phyloP scores from a whole-genome alignment of 2,329 filamentous ascomycete genomes.

The Trichophaea hybrida region DNA sequence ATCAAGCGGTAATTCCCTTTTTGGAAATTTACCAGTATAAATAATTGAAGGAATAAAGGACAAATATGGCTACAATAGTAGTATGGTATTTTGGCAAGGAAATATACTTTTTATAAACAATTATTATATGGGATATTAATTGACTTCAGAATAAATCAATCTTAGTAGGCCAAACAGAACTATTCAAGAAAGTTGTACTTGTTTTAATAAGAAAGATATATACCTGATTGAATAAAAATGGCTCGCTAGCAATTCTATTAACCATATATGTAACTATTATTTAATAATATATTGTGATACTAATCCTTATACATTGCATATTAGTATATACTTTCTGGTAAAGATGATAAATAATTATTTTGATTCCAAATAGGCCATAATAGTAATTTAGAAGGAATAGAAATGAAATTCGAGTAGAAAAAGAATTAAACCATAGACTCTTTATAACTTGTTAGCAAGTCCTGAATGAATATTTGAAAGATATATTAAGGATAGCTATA shows the following conservation, averaged over 20 bases:
- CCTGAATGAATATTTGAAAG: too few species aligned
- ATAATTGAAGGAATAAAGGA: background rate
- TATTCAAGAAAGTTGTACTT: constrained; percentile 4
- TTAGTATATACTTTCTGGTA: too few species aligned
- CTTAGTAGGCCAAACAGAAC: background rate
- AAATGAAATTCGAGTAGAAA: too few species aligned
- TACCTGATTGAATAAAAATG: constrained; percentile 2
- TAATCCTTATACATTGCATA: too few species aligned
- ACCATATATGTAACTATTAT: too few species aligned
- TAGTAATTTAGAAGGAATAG: too few species aligned
- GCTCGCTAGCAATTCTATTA: background rate
- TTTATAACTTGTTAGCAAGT: too few species aligned
- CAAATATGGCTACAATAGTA: background rate
- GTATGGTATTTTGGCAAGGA: constrained; percentile 7
- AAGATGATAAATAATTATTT: too few species aligned
- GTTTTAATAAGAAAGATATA: constrained; percentile 11
- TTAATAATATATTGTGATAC: too few species aligned
- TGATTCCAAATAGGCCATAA: too few species aligned
- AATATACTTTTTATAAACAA: constrained; percentile 5
- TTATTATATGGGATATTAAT: constrained; percentile 4
- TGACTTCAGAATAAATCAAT: constrained; percentile 3
- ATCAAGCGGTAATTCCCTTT: constrained; percentile 7
- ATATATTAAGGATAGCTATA: too few species aligned
- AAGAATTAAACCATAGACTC: too few species aligned
- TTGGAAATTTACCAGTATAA: constrained; percentile 1